These are phyloP conservation scores for Nannochloropsis salina DNA, from an alignment of 108 stramenopile genomes.

Conservation along the genomic window DNA sequence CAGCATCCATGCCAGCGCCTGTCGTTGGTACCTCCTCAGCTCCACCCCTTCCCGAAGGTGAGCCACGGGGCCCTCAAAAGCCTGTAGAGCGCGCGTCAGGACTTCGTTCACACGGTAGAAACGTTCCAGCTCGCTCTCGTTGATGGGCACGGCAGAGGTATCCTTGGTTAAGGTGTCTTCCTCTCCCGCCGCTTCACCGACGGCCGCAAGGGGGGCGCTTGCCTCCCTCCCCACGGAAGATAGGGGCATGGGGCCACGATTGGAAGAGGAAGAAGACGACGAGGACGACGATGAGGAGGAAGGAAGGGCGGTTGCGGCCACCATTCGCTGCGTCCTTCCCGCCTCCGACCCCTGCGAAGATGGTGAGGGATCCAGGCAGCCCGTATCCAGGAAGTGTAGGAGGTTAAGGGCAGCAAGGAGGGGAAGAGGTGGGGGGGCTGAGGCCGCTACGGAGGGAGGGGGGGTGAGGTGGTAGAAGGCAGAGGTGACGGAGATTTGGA, in stretches of 20 bases:
- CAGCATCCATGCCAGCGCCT: slow-evolving; percentile 51
- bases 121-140: neutral
- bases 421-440: neutral
- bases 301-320: neutral
- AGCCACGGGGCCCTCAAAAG: slow-evolving; percentile 32
- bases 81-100: neutral
- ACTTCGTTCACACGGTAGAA: neutral
- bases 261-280: too few relatives aligned
- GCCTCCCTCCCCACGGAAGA: neutral
- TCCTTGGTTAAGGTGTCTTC: neutral
- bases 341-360: neutral
- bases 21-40: slow-evolving; percentile 48
- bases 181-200: neutral
- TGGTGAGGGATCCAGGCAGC: too few relatives aligned
- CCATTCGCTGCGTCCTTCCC: neutral
- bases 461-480: neutral
- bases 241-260: neutral
- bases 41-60: slow-evolving; percentile 27
- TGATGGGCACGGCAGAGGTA: too few relatives aligned
- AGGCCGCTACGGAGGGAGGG: neutral
- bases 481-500: neutral
- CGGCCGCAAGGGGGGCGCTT: neutral
- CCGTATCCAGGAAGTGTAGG: too few relatives aligned
- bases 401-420: neutral
- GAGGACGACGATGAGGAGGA: neutral